Percentiles rank a stretch among this genome's conserved stretches.
Conservation (phyloP, 2,329 filamentous ascomycete genomes). For the Diaporthe batatas region DNA sequence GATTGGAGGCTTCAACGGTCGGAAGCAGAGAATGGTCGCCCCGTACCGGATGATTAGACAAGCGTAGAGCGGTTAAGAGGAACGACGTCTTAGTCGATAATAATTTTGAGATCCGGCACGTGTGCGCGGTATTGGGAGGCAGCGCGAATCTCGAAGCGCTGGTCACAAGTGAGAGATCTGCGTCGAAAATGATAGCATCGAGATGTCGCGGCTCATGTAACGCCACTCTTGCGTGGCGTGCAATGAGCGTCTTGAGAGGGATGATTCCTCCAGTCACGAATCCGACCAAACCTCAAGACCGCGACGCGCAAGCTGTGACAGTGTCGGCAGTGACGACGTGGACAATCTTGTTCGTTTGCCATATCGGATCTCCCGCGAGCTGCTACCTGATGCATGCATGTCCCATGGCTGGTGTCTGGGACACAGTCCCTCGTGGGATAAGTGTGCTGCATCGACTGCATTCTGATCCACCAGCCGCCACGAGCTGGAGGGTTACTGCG, state of each 20-base stretch:
- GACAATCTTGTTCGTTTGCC: not conserved
- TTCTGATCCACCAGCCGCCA: conserved; percentile 10
- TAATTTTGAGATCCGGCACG: not conserved
- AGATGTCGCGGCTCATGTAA: conserved; percentile 34
- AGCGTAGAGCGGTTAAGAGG: conserved; percentile 24
- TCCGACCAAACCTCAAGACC: conserved; percentile 26
- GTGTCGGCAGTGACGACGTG: conserved; percentile 6
- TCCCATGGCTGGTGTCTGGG: not conserved
- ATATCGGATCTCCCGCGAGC: conserved; percentile 18
- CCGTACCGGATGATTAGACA: conserved; percentile 14
- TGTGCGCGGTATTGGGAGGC: conserved; percentile 25
- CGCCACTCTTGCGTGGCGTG: conserved; percentile 17
- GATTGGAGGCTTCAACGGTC: conserved; percentile 31
- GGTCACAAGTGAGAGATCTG: conserved; percentile 42
- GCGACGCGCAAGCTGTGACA: conserved; percentile 11
- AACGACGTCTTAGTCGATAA: not conserved
- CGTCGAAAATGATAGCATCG: conserved; percentile 39
- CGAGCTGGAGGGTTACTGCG: not conserved
- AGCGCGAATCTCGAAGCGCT: conserved; percentile 9
- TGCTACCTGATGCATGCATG: conserved; percentile 5
- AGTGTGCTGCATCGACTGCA: conserved; percentile 13
- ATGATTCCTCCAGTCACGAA: conserved; percentile 28
- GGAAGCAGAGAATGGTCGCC: conserved; percentile 16
- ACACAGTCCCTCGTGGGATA: conserved; percentile 12
- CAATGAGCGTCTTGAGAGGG: conserved; percentile 20